Evolutionary conservation across 139 green algal genomes (phyloP).

Genomic region (Picochlorum sp.): DNA sequence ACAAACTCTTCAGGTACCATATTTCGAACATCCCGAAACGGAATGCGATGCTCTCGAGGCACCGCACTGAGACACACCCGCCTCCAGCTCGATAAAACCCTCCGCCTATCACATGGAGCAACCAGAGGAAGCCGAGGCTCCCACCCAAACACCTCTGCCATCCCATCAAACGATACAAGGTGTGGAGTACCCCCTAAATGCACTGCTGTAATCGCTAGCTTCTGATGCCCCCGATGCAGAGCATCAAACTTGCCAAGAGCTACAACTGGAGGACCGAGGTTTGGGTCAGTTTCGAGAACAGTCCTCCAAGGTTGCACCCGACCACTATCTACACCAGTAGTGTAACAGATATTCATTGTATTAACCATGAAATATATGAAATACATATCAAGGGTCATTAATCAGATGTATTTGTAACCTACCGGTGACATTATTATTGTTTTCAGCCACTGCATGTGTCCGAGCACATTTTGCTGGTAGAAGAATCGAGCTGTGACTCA

Average conservation of each 20-base stretch:
- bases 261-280: slow-evolving; percentile 35
- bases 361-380: too few species aligned
- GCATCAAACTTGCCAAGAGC: slow-evolving; percentile 93
- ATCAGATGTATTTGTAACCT: too few species aligned
- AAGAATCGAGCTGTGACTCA: too few species aligned
- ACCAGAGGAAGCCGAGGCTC: slow-evolving; percentile 60
- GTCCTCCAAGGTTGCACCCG: not conserved
- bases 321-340: too few species aligned
- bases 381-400: too few species aligned
- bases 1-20: slow-evolving; percentile 79
- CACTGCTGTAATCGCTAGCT: slow-evolving; percentile 46
- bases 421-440: too few species aligned
- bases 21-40: slow-evolving; percentile 66
- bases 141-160: slow-evolving; percentile 74
- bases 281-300: not conserved
- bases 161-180: slow-evolving; percentile 78
- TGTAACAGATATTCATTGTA: too few species aligned
- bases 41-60: slow-evolving; percentile 61
- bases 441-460: too few species aligned
- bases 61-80: slow-evolving; percentile 24
- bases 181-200: slow-evolving; percentile 39
- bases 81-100: slow-evolving; percentile 66
- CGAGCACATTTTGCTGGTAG: too few species aligned
- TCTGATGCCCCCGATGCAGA: slow-evolving; percentile 76
- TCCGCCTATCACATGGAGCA: slow-evolving; percentile 49